Evolutionary conservation across 176 grass and related monocot species (phyloP).

Genomic region (Tillandsia leiboldiana): DNA sequence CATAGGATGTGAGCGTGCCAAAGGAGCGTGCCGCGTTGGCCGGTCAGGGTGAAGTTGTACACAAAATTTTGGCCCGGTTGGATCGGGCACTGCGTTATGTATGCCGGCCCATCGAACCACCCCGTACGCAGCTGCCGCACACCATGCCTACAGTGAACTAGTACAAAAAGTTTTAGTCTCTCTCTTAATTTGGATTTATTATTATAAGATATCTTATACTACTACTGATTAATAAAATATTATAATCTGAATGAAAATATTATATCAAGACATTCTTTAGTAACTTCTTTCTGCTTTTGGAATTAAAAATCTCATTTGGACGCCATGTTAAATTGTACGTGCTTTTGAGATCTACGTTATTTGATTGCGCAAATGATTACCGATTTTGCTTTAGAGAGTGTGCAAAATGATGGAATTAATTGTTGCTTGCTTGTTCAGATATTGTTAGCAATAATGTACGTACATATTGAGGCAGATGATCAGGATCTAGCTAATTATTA

Average conservation of each 20-base stretch:
- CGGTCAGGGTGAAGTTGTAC: conserved; percentile 38
- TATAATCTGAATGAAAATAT: neutral
- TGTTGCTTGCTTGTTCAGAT: too few relatives aligned
- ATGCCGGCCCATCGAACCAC: conserved; percentile 50
- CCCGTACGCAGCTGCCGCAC: conserved; percentile 38
- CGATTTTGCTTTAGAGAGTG: too few relatives aligned
- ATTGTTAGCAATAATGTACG: too few relatives aligned
- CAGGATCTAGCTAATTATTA: neutral
- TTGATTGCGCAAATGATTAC: too few relatives aligned
- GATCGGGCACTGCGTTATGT: conserved; percentile 54
- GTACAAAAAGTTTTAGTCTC: conserved; percentile 6
- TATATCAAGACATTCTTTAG: too few relatives aligned
- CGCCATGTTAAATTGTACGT: too few relatives aligned
- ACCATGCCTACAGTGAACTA: conserved; percentile 33
- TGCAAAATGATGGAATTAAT: too few relatives aligned
- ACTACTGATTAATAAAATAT: neutral
- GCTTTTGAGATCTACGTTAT: too few relatives aligned
- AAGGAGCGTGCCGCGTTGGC: conserved; percentile 53
- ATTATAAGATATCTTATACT: neutral
- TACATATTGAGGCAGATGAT: neutral
- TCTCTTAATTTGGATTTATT: neutral
- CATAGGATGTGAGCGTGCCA: conserved; percentile 63
- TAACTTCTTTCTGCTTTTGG: too few relatives aligned
- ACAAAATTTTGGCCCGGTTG: conserved; percentile 35
- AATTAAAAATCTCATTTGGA: too few relatives aligned